phyloP scores from a whole-genome alignment of 2,329 filamentous ascomycete genomes.

The Pseudogymnoascus sp. region DNA sequence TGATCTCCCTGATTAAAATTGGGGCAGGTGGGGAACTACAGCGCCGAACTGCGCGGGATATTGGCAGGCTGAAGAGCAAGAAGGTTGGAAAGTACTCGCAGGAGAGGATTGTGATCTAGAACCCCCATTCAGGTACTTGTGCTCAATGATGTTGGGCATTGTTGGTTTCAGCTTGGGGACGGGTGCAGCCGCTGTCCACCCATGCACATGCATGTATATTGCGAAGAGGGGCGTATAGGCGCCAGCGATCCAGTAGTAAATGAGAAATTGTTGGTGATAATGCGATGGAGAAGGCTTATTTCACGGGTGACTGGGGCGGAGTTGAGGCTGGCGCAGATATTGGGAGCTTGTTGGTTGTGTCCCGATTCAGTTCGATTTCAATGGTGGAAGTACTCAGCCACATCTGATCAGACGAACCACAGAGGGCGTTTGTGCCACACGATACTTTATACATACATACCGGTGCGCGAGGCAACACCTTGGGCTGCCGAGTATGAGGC shows the following conservation, averaged over 20 bases:
- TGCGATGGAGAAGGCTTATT: not conserved
- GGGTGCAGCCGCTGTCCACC: not conserved
- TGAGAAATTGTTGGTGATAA: slow-evolving; percentile 2
- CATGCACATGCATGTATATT: not conserved
- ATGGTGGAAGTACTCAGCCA: not conserved
- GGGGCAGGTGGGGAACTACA: slow-evolving; percentile 62
- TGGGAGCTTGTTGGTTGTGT: not conserved
- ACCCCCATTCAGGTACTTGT: not conserved
- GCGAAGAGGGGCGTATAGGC: slow-evolving; percentile 7
- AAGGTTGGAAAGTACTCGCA: slow-evolving; percentile 76
- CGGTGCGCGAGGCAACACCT: not conserved
- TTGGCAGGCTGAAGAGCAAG: slow-evolving; percentile 68
- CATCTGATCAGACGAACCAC: slow-evolving; percentile 4
- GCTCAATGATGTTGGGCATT: slow-evolving; percentile 6
- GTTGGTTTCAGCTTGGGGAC: slow-evolving; percentile 1
- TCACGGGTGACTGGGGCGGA: not conserved
- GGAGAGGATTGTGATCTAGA: slow-evolving; percentile 63
- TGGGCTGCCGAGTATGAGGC: not conserved
- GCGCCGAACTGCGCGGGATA: slow-evolving; percentile 61
- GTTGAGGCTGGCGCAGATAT: not conserved
- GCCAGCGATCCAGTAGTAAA: slow-evolving; percentile 3
- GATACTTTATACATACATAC: not conserved
- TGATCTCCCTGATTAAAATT: slow-evolving; percentile 49
- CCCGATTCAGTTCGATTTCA: not conserved
- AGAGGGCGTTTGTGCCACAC: not conserved